Evolutionary conservation across 2,329 filamentous ascomycete species (phyloP).

Genomic region (Gaeumannomyces sp.): DNA sequence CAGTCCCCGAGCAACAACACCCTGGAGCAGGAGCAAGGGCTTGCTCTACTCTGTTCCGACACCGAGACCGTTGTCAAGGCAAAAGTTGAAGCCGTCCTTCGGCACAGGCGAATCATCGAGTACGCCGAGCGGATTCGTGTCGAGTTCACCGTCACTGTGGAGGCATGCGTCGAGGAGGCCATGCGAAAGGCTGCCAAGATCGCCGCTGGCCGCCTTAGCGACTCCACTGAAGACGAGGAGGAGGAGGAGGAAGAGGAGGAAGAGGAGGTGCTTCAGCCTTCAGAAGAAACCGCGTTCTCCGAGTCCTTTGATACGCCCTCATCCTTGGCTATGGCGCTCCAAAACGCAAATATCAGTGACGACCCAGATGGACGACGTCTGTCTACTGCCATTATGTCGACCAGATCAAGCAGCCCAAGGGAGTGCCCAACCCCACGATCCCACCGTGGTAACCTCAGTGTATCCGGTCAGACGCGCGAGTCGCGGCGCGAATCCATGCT

Average conservation of each 20-base stretch:
- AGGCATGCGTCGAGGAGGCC: conserved; percentile 91
- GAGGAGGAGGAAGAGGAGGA: conserved; percentile 44
- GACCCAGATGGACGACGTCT: conserved; percentile 32
- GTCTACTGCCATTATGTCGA: conserved; percentile 66
- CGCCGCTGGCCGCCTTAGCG: conserved; percentile 75
- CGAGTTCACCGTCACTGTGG: conserved; percentile 86
- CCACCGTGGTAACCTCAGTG: conserved; percentile 54
- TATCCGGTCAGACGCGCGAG: conserved; percentile 52
- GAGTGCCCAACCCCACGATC: conserved; percentile 90
- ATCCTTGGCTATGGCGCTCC: conserved; percentile 48
- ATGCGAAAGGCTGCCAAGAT: conserved; percentile 85
- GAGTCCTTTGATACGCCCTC: conserved; percentile 54
- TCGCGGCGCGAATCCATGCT: conserved; percentile 73
- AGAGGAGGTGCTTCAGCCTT: conserved; percentile 34
- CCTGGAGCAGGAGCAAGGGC: conserved; percentile 85
- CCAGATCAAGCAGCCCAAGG: conserved; percentile 80
- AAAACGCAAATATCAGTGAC: conserved; percentile 35
- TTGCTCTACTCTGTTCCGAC: conserved; percentile 82
- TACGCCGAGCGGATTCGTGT: conserved; percentile 93
- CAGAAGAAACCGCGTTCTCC: conserved; percentile 45
- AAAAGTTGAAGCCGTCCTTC: conserved; percentile 89
- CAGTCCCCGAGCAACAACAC: conserved; percentile 89
- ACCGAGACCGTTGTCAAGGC: conserved; percentile 77
- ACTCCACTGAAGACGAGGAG: conserved; percentile 61
- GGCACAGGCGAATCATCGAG: conserved; percentile 87